A percentile compares a stretch with the other conserved stretches of the same genome.
Evolutionary conservation across 495 filamentous ascomycete genomes (phyloP).

Genomic region (Xylaria intraflava): DNA sequence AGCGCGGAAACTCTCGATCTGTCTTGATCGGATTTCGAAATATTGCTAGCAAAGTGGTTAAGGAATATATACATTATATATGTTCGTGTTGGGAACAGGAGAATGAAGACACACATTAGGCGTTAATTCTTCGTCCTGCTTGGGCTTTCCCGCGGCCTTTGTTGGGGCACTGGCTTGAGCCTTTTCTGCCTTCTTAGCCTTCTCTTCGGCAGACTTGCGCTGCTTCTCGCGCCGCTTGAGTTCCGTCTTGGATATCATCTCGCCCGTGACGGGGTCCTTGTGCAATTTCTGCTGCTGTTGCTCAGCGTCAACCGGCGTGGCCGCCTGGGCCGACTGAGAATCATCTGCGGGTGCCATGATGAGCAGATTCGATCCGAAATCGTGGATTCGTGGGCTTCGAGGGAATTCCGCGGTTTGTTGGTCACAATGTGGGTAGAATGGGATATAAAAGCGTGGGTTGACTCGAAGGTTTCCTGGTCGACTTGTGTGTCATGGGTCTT

Average conservation of each 20-base stretch:
- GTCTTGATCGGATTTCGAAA: conserved; percentile 86
- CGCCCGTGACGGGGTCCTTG: conserved; percentile 78
- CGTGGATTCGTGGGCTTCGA: not conserved
- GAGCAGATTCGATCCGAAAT: not conserved
- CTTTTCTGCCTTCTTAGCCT: conserved; percentile 40
- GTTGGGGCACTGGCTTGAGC: conserved; percentile 56
- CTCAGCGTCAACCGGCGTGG: conserved; percentile 26
- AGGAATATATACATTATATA: not conserved
- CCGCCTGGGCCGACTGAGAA: not conserved
- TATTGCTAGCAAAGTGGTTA: conserved; percentile 62
- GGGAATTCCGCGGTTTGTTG: not conserved
- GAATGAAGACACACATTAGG: conserved; percentile 54
- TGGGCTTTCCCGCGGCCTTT: conserved; percentile 58
- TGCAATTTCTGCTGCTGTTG: conserved; percentile 67
- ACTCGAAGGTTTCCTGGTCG: not conserved
- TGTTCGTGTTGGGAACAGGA: conserved; percentile 49
- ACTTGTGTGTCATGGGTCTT: not conserved
- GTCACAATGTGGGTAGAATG: not conserved
- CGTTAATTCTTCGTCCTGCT: conserved; percentile 66
- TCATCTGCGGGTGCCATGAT: conserved; percentile 2
- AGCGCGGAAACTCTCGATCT: conserved; percentile 77
- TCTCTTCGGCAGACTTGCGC: conserved; percentile 80
- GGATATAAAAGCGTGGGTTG: not conserved
- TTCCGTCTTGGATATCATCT: conserved; percentile 79
- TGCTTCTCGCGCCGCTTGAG: conserved; percentile 95